Base-by-base conservation (phyloP, 1,139 yeast species). In the Taphrina sp. region DNA sequence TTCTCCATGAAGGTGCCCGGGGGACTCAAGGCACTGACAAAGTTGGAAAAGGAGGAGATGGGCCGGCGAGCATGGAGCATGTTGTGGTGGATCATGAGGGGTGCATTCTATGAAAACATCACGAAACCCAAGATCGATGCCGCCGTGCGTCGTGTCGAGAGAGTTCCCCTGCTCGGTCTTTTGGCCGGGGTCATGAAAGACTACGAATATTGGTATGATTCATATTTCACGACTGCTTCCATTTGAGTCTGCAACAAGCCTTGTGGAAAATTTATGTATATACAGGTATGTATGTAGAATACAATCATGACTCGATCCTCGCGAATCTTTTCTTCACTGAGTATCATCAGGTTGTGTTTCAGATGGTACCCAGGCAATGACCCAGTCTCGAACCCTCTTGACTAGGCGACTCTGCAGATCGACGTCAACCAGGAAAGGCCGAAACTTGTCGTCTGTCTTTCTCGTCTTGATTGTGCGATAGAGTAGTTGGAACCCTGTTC, bases 21-120 rank as follows among this genome's bases (percentile, higher is more conserved):
- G 16, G 72, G 72, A 10, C 57, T 63, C 45, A 59, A 68, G 29
- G 63, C 65, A 31, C 22, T 66, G 55, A 68, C 73, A 12, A 61
- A 63, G 17, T 64, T 72, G 7, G 76, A 73, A 60, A 61, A 63
- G 26, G 70, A 69, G 29, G 71, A 71, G 58, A 60, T 68, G 52
- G 63, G 65, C 52, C 61, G 61, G 38, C 66, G 75, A 14, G 63
- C 67, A 17, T 56, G 61, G 24, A 64, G 65, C 22, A 55, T 73
- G 60, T 66, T 69, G 62, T 72, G 76, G 75, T 73, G 75, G 74
- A 29, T 63, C 16, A 56, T 73, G 49, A 65, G 76, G 4, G 75
- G 75, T 3, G 69, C 72, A 57, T 65, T 71, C 65, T 73, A 71
- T 63, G 66, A 69, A 28, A 59, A 64, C 14, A 52, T 66, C 43